phyloP scores from a whole-genome alignment of 1,139 yeast species.

The Diutina sp. region DNA sequence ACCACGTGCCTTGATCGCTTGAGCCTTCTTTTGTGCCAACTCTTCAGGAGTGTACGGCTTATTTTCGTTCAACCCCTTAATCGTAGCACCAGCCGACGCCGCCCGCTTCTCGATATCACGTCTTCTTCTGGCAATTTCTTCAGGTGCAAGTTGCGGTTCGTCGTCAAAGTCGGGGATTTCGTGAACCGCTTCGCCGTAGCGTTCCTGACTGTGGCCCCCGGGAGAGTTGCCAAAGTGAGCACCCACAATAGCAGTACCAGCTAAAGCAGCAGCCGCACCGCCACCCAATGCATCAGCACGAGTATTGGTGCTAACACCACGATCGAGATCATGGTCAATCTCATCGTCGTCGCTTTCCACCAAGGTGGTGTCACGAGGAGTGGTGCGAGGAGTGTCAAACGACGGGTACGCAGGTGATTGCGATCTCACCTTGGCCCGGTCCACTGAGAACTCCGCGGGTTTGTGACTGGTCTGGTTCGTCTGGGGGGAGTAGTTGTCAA shows the following conservation, averaged over 20 bases:
- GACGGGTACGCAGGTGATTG: not conserved
- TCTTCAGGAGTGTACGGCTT: not conserved
- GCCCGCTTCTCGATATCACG: not conserved
- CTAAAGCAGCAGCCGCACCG: not conserved
- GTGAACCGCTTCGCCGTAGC: not conserved
- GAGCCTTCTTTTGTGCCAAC: not conserved
- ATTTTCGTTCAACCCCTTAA: not conserved
- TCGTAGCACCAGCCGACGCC: conserved; percentile 1
- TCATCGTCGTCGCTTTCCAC: not conserved
- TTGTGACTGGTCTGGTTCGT: not conserved
- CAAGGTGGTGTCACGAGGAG: not conserved
- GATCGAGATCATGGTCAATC: not conserved
- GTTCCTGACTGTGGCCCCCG: not conserved
- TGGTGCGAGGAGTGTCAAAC: not conserved
- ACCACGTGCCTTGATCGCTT: not conserved
- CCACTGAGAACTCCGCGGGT: not conserved
- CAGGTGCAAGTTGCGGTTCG: not conserved
- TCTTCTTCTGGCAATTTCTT: not conserved
- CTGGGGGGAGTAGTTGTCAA: not conserved
- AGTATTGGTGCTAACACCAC: not conserved
- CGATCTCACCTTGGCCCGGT: not conserved
- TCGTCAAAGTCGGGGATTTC: not conserved
- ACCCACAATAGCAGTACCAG: conserved; percentile 1
- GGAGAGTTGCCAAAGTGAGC: conserved; percentile 2
- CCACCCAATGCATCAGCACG: not conserved